Evolutionary conservation across 1,284 basidiomycete genomes (phyloP), one percentile per base, ranked within the genome.

Genomic region (Trametes polyzona): DNA sequence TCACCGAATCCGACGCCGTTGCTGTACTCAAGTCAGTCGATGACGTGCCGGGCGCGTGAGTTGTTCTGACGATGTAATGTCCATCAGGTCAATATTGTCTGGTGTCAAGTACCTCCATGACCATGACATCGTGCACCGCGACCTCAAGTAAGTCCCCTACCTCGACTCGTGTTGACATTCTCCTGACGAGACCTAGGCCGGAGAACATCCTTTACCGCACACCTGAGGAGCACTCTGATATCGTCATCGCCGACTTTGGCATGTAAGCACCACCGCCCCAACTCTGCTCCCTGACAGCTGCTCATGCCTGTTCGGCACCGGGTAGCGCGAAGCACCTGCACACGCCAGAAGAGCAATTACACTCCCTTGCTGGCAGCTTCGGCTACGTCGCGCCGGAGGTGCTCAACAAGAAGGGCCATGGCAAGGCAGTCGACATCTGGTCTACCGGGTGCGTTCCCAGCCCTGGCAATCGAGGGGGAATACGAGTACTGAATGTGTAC

Each of bases 311-410:
- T 1, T 17, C 10, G n/a, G n/a, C n/a, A n/a, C 7, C 26, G 9
- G 24, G 32, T 64, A 93, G 90, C 56, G 95, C 95, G 2, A 95
- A 95, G 69, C 92, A 95, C 65, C 76, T 97, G 4, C 84, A 93
- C 61, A 80, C 84, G 0, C 76, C 88, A 0, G 88, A 90, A 30
- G 92, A 96, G 68, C 86, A 90, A 58, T 77, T 98, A 1, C 86
- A 84, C 23, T 86, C 87, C 0, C 76, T 96, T 2, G 96, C 95
- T 0, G 96, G 96, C 0, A 93, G 89, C 64, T 88, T 96, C 59
- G 96, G 96, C 1, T 98, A 98, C 68, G 93, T 96, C 19, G 95
- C 96, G 2, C 94, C 94, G 1, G 96, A 99, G 71, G 92, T 99
- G 5, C 78, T 98, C 24, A 84, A 82, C 58, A 88, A 91, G 65